These are phyloP conservation scores for Trifolium repens DNA, from an alignment of 306 rosid genomes.

Conservation along the genomic window DNA sequence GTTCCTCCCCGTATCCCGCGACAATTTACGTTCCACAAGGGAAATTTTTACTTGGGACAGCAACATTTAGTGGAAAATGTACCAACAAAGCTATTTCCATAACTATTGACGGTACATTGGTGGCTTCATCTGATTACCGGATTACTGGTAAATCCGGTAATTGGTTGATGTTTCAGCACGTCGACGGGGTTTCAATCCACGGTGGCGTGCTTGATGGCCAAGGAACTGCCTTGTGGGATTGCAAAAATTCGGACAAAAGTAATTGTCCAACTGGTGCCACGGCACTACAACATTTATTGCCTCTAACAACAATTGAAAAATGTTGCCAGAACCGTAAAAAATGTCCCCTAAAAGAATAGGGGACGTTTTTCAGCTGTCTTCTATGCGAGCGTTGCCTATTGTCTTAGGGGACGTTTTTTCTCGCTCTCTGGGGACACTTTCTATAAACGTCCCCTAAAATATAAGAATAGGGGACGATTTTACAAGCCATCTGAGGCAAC, in stretches of 20 bases:
- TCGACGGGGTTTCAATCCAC: constrained; percentile 47
- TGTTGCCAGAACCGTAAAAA: too few relatives aligned
- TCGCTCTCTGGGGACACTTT: too few relatives aligned
- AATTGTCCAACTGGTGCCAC: constrained; percentile 56
- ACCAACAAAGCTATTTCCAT: constrained; percentile 42
- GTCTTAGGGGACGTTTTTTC: too few relatives aligned
- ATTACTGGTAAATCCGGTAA: constrained; percentile 25
- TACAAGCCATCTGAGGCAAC: too few relatives aligned
- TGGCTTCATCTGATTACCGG: constrained; percentile 50
- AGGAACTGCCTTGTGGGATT: constrained; percentile 56
- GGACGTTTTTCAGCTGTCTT: too few relatives aligned
- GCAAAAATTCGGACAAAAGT: constrained; percentile 51
- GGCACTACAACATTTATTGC: too few relatives aligned
- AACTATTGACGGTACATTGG: constrained; percentile 53
- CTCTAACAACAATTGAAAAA: too few relatives aligned
- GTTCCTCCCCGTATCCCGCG: constrained; percentile 30
- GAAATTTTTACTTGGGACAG: constrained; percentile 40
- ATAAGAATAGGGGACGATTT: too few relatives aligned
- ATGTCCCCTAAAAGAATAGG: too few relatives aligned
- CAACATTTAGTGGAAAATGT: constrained; percentile 43
- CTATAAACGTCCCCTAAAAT: too few relatives aligned
- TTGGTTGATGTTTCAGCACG: constrained; percentile 52
- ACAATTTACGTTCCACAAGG: constrained; percentile 55
- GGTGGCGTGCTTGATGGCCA: constrained; percentile 65
- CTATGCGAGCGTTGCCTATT: too few relatives aligned